Base-by-base conservation (phyloP, 352 stramenopile species). In the Phytophthora pisi region DNA sequence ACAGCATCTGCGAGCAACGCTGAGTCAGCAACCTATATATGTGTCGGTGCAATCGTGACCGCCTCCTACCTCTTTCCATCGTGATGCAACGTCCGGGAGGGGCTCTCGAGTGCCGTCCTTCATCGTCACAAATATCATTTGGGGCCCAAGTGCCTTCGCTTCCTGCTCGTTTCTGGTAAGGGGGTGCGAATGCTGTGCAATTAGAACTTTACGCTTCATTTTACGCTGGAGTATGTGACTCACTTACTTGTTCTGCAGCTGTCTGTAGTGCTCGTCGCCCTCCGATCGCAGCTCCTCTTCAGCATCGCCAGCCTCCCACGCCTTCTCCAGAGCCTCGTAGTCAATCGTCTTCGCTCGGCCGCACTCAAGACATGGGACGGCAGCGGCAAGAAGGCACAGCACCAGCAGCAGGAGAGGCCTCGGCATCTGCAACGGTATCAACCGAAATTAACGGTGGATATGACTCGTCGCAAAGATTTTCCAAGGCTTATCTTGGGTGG, bases 41-140 rank as follows among this genome's bases (percentile, higher is more conserved):
- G 15, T 24, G 7, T 7, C 11, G n/a, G 5, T 3, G 11, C 49
- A 11, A 15, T 46, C 18, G 31, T 28, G 30, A 36, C 30, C 31
- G 6, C 5, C 2, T 38, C 55, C 23, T 20, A 91, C 82, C 77
- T 91, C 78, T 84, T 93, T 93, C 86, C 83, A 93, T 23, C 79
- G 72, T 38, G 76, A 69, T n/a, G 86, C 86, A 47, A 92, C 26
- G 5, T 78, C 77, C 43, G 56, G 34, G 16, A 89, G 63, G 18
- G 62, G 52, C 42, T 90, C 74, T 46, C 10, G 43, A 50, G 8
- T 20, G 18, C 57, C n/a, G 0, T 63, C 23, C 3, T 67, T 64
- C 15, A 94, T 65, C 42, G 81, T 91, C 57, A 92, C 84, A 51
- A 94, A 94, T 6, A 94, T 70, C 86, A 94, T 93, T 50, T 93